A percentile compares a stretch with the other conserved stretches of the same genome.
Evolutionary conservation across 257 asterid genomes (phyloP).

Genomic region (Solanum stenotomum): DNA sequence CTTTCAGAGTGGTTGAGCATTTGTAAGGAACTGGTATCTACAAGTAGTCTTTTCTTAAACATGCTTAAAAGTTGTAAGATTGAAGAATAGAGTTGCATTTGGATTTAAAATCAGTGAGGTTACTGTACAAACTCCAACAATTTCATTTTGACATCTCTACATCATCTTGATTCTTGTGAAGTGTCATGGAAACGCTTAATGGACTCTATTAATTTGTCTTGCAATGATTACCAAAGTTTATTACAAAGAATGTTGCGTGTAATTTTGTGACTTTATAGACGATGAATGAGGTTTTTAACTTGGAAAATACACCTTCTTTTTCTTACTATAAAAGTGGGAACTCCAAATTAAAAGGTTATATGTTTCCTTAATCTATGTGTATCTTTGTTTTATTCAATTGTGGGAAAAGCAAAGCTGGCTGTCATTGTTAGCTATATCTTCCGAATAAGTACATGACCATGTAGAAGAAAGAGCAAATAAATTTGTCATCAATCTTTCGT

Average conservation of each 20-base stretch:
- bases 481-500: background rate
- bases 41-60: background rate
- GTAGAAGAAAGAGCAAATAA: background rate
- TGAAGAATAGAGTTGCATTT: background rate
- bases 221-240: background rate
- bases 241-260: background rate
- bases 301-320: background rate
- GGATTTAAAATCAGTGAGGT: background rate
- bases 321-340: background rate
- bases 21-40: background rate
- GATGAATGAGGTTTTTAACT: background rate
- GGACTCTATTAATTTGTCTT: background rate
- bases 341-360: background rate
- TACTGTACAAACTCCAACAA: background rate
- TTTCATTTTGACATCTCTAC: background rate
- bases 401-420: background rate
- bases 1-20: background rate
- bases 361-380: background rate
- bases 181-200: background rate
- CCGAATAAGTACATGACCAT: background rate
- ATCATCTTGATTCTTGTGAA: background rate
- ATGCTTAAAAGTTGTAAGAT: background rate
- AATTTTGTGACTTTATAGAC: background rate
- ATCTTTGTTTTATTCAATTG: background rate
- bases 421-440: background rate